These are phyloP conservation scores for Metschnikowia similis DNA, from an alignment of 805 yeast species.

Conservation along the genomic window DNA sequence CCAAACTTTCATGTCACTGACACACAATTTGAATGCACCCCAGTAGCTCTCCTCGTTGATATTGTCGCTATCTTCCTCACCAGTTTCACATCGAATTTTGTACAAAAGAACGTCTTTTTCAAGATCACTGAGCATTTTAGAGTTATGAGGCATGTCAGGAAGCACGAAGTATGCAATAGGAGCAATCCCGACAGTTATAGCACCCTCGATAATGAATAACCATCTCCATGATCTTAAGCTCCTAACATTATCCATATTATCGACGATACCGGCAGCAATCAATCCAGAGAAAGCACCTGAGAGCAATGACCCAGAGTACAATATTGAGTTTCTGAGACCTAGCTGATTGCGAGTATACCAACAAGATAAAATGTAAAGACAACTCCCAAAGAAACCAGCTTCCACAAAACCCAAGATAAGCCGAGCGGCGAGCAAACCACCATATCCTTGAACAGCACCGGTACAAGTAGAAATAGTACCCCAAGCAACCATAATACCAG, in stretches of 20 bases:
- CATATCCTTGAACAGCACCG: conserved; percentile 43
- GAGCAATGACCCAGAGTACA: conserved; percentile 47
- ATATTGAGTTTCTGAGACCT: conserved; percentile 46
- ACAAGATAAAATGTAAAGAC: conserved; percentile 47
- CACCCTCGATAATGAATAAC: conserved; percentile 55
- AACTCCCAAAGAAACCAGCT: conserved; percentile 47
- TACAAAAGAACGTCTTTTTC: conserved; percentile 42
- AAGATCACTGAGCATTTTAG: conserved; percentile 42
- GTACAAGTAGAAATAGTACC: conserved; percentile 46
- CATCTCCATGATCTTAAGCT: conserved; percentile 44
- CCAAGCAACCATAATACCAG: conserved; percentile 48
- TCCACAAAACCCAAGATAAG: conserved; percentile 45
- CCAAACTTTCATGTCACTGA: conserved; percentile 45
- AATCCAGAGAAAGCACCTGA: conserved; percentile 55
- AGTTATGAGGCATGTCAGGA: conserved; percentile 51
- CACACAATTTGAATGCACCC: conserved; percentile 33
- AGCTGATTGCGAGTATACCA: conserved; percentile 53
- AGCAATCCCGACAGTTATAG: conserved; percentile 44
- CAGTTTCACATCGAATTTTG: conserved; percentile 38
- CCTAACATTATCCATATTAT: conserved; percentile 26
- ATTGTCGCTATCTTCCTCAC: conserved; percentile 36
- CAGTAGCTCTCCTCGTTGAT: conserved; percentile 33
- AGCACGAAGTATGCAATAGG: conserved; percentile 44
- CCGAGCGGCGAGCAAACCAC: conserved; percentile 44
- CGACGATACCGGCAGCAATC: conserved; percentile 50